Conservation (phyloP, 2,329 filamentous ascomycete genomes). For the Lasiodiplodia sp. region DNA sequence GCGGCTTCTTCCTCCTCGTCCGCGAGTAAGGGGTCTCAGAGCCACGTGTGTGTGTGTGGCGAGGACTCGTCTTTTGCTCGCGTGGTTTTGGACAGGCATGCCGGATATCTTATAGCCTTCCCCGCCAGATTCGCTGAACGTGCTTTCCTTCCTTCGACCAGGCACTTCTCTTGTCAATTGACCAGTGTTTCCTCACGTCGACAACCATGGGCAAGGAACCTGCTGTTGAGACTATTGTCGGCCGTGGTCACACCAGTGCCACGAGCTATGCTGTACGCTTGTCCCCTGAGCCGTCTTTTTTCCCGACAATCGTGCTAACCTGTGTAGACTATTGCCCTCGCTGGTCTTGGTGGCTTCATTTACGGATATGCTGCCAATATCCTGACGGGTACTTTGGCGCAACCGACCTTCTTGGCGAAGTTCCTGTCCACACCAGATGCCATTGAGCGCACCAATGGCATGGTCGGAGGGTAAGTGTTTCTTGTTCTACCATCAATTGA, state of each 20-base stretch:
- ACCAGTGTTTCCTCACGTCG: not conserved
- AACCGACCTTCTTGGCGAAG: conserved; percentile 38
- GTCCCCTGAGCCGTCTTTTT: not conserved
- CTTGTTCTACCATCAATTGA: not conserved
- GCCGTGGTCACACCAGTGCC: conserved; percentile 7
- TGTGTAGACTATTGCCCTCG: conserved; percentile 29
- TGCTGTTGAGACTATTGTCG: not conserved
- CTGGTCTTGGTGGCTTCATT: conserved; percentile 40
- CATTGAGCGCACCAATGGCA: conserved; percentile 33
- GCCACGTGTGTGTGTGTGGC: conserved; percentile 20
- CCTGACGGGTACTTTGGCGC: conserved; percentile 41
- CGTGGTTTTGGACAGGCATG: conserved; percentile 7
- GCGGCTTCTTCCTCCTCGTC: not conserved
- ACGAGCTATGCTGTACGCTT: conserved; percentile 4
- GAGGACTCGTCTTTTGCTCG: not conserved
- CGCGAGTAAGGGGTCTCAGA: conserved; percentile 13
- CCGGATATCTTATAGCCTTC: conserved; percentile 2
- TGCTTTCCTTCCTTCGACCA: not conserved
- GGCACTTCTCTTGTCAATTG: not conserved
- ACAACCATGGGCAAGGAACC: not conserved
- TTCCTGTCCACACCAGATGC: conserved; percentile 36
- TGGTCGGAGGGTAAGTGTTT: conserved; percentile 34
- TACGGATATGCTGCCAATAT: conserved; percentile 42
- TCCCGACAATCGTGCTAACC: not conserved
- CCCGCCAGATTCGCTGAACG: not conserved